Evolutionary conservation across 208 protist genomes (phyloP), one percentile per base, ranked within the genome.

Genomic region (Zelonia costaricensis): DNA sequence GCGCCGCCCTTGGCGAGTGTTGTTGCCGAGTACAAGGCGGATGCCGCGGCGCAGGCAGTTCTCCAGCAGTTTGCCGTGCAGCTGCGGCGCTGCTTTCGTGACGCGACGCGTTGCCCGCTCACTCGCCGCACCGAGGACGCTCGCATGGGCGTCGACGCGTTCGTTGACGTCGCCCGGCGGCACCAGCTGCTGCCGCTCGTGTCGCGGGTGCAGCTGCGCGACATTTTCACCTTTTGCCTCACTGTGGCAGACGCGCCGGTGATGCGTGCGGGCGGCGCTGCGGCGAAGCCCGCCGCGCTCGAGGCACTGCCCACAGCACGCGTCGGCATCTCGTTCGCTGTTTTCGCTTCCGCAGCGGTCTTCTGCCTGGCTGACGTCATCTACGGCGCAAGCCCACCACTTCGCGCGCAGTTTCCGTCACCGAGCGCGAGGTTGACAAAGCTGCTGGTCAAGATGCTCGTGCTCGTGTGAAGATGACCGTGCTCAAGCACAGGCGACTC

Each of bases 361-460:
- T 81, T 71, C 64, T 74, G 82, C 46, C 52, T 91, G 16, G 78
- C 80, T 0, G 81, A 91, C 40, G 20, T 33, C 28, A 73, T 91
- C 40, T 91, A 91, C 61, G 75, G 75, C 27, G 38, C 23, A n/a
- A 62, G 54, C 47, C 9, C 73, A 12, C 20, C 57, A 13, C 66
- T 86, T 48, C 69, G 35, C 25, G 59, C 67, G 25, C 81, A 69
- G 47, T 88, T 80, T 64, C 62, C 80, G 1, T 86, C 73, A 15
- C 66, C 76, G 9, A 66, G 60, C 20, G 43, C 78, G 1, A 73
- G 80, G 27, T 44, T 84, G n/a, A 53, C 64, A 33, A 88, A 86
- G 58, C 76, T 91, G 16, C 59, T 91, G 10, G 59, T 82, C 2
- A 88, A 84, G 57, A 88, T 88, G 81, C 86, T 82, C 57, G 33